Conservation (phyloP, 2,329 filamentous ascomycete species). For the Pestalotiopsis sp. region DNA sequence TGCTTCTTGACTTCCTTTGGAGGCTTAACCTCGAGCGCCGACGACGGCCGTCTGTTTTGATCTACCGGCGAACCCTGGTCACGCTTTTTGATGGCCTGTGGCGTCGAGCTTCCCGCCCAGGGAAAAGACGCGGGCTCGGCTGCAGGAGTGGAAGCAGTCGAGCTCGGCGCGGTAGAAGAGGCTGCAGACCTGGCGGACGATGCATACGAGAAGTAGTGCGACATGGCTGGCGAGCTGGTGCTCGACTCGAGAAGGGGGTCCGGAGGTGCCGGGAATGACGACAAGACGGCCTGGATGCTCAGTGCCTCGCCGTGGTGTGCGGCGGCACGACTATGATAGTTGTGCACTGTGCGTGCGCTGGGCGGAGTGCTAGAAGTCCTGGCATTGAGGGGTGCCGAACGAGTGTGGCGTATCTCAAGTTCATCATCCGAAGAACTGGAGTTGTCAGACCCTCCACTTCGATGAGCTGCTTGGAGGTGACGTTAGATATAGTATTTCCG, state of each 20-base stretch:
- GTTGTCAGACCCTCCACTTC: conserved; percentile 18
- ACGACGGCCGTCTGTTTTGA: not conserved
- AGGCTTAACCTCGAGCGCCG: not conserved
- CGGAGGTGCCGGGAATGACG: conserved; percentile 17
- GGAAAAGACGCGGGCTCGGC: conserved; percentile 11
- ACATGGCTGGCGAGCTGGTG: conserved; percentile 15
- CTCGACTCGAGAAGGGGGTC: not conserved
- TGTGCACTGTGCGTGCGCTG: conserved; percentile 20
- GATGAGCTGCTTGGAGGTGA: conserved; percentile 13
- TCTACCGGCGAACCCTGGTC: not conserved
- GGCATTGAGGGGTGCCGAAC: conserved; percentile 16
- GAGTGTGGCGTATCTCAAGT: conserved; percentile 16
- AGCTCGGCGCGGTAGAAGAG: conserved; percentile 25
- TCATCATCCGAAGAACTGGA: conserved; percentile 25
- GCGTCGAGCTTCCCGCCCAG: not conserved
- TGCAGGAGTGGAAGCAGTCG: conserved; percentile 18
- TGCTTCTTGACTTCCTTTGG: conserved; percentile 7
- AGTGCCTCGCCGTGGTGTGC: conserved; percentile 22
- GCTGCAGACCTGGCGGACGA: conserved; percentile 28
- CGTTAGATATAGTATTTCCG: not conserved
- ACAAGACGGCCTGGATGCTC: conserved; percentile 15
- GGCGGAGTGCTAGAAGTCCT: conserved; percentile 12
- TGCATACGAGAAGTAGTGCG: conserved; percentile 19
- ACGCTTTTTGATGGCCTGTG: not conserved
- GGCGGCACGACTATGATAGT: conserved; percentile 28